Evolutionary conservation across 2,329 filamentous ascomycete genomes (phyloP), one percentile per base, ranked within the genome.

Genomic region (Scopulariopsis brevicaulis): DNA sequence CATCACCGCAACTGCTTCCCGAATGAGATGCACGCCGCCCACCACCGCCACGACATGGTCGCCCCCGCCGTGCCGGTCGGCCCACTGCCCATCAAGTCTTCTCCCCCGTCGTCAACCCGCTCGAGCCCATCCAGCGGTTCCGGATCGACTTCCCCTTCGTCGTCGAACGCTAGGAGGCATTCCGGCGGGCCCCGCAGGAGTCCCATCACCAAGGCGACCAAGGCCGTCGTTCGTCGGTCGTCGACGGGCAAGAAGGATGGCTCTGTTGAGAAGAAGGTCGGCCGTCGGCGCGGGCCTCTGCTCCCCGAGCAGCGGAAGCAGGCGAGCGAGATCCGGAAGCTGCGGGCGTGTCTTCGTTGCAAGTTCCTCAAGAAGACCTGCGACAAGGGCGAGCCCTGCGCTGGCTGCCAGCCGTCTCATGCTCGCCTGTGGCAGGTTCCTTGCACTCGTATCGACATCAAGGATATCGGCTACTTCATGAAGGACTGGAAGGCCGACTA

Each of bases 361-460:
- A 96, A 96, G 76, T 97, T 96, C 78, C 80, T 97, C 71, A 97
- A 97, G 82, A 97, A 97, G 82, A 96, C 93, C 54, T 97, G 93
- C 69, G 93, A 97, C 73, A 96, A 95, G 77, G 93, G 93, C 62
- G 92, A 96, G 76, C 93, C 93, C 59, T 97, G 93, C 73, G 89
- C 87, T 66, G 93, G 93, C 54, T 97, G 93, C 77, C 89, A 96
- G 75, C 93, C 93, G 55, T 96, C 92, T 22, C 93, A 97, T 71
- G 93, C 93, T 62, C 86, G 93, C 63, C 80, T 97, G 56, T 97
- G 93, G 93, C 92, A 96, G 74, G 93, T 97, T 52, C 93, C 93
- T 61, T 97, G 93, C 79, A 97, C 93, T 48, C 89, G 93, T 61
- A 96, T 96, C 68, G 93, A 96, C 72, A 97, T 97, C 79, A 96